phyloP scores from a whole-genome alignment of 1,139 yeast genomes.

The Kluyveromyces sp. region DNA sequence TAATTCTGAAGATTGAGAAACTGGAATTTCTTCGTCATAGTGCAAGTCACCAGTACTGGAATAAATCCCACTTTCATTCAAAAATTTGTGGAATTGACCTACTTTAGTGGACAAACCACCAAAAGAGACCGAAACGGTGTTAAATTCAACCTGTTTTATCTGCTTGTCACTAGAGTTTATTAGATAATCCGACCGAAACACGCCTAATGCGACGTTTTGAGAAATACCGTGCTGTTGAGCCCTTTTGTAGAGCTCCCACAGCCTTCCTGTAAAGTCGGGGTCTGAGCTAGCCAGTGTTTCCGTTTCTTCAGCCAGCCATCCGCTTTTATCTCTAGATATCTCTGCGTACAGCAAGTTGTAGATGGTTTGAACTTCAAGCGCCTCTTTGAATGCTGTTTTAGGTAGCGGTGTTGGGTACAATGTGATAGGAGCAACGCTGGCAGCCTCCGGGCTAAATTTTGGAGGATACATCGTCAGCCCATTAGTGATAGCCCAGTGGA shows the following conservation, averaged over 20 bases:
- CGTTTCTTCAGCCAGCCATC: conserved; percentile 58
- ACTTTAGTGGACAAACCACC: conserved; percentile 84
- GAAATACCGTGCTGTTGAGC: conserved; percentile 45
- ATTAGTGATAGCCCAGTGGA: conserved; percentile 73
- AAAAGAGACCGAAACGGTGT: conserved; percentile 91
- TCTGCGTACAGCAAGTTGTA: conserved; percentile 72
- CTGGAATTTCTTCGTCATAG: conserved; percentile 51
- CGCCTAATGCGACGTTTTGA: conserved; percentile 72
- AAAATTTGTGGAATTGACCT: conserved; percentile 63
- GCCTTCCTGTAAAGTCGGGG: conserved; percentile 70
- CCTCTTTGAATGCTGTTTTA: conserved; percentile 53
- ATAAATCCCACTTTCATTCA: conserved; percentile 53
- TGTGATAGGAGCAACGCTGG: conserved; percentile 78
- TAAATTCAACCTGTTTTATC: conserved; percentile 91
- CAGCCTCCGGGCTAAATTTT: conserved; percentile 36
- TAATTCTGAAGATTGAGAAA: conserved; percentile 53
- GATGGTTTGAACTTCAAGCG: conserved; percentile 56
- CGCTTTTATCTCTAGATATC: conserved; percentile 44
- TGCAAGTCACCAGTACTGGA: conserved; percentile 32
- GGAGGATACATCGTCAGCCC: conserved; percentile 78
- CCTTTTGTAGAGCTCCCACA: conserved; percentile 52
- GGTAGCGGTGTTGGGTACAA: conserved; percentile 89
- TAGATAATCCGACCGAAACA: conserved; percentile 89
- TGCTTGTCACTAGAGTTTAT: conserved; percentile 44
- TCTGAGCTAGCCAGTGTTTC: conserved; percentile 54